A percentile compares a stretch with the other conserved stretches of the same genome.
phyloP scores from a whole-genome alignment of 2,329 filamentous ascomycete genomes.

The Trichoderma brevicompactum region DNA sequence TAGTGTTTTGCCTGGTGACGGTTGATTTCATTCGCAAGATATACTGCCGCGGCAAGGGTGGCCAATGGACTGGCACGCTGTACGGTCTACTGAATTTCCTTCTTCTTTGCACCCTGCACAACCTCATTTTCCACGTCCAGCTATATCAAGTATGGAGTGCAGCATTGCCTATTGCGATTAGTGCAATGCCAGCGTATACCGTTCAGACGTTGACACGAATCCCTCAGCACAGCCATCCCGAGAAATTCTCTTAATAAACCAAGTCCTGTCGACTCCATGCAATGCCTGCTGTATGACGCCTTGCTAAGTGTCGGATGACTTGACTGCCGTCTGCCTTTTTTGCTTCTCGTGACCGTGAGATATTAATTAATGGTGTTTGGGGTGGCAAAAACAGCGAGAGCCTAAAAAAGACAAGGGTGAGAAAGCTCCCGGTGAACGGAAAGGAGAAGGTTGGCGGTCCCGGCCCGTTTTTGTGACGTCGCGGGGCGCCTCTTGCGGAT shows the following conservation, averaged over 20 bases:
- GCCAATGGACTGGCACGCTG: background rate
- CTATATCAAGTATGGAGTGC: background rate
- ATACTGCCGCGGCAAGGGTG: background rate
- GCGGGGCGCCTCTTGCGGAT: background rate
- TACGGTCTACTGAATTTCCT: background rate
- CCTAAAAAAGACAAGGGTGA: background rate
- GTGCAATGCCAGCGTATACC: background rate
- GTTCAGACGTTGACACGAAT: background rate
- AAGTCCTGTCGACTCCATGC: background rate
- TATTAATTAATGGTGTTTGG: conserved; percentile 4
- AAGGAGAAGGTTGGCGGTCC: background rate
- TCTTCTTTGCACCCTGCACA: background rate
- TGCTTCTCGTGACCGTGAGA: conserved; percentile 13
- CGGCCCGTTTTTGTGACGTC: conserved; percentile 5
- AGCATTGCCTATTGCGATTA: no score
- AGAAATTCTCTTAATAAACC: background rate
- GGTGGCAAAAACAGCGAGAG: conserved; percentile 10
- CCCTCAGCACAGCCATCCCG: background rate
- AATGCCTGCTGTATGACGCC: conserved; percentile 14
- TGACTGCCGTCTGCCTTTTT: background rate
- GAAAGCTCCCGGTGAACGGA: background rate
- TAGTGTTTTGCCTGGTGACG: conserved; percentile 9
- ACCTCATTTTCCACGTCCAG: background rate
- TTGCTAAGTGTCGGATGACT: conserved; percentile 15
- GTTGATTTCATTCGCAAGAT: background rate